Base-by-base conservation (phyloP, 2,329 filamentous ascomycete genomes). In the Ophiostoma triangulosporum region DNA sequence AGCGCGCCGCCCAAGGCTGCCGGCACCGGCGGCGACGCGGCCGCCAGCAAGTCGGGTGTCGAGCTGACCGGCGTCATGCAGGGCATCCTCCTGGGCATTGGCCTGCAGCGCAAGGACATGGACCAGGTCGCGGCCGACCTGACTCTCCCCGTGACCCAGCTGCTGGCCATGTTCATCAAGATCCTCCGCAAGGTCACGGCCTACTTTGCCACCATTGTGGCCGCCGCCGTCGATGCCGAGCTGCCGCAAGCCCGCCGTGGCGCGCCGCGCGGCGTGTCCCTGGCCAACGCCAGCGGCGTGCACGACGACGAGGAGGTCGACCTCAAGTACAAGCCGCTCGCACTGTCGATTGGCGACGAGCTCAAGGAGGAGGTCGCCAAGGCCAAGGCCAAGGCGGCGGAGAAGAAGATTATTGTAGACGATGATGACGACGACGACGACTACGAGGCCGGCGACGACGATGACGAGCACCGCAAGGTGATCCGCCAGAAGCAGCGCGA, bases 81-180 rank as follows among this genome's bases (percentile, higher is more conserved):
- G 60, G 82, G 84, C 2, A 87, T 98, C 54, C 76, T 98, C 15
- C 77, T 97, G n/a, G 89, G 87, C 6, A 81, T 95, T 48, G 93
- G 94, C 20, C 71, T 97, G 56, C 94, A 98, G 68, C 81, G 86
- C 60, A 97, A 97, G 71, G 83, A 86, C 36, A 73, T 98, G 27
- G 87, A 93, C 14, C 77, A 79, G 12, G 71, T 96, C 8, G 84
- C 90, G 57, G 81, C 83, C 58, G 93, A 98, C 63, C 69, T 95
- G 3, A 77, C 76, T 7, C 70, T 96, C 6, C 80, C 80, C 1
- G 77, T 80, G 2, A 84, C 82, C 45, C 93, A 97, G 70, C 73
- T 96, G 3, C 74, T 98, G 57, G 90, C 91, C 57, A 95, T 97
- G 85, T 97, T 98, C 68, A 88, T 95, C 66, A 98, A 98, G 74